Conservation (phyloP, 805 yeast genomes). For the Gaillardinia entomophila region DNA sequence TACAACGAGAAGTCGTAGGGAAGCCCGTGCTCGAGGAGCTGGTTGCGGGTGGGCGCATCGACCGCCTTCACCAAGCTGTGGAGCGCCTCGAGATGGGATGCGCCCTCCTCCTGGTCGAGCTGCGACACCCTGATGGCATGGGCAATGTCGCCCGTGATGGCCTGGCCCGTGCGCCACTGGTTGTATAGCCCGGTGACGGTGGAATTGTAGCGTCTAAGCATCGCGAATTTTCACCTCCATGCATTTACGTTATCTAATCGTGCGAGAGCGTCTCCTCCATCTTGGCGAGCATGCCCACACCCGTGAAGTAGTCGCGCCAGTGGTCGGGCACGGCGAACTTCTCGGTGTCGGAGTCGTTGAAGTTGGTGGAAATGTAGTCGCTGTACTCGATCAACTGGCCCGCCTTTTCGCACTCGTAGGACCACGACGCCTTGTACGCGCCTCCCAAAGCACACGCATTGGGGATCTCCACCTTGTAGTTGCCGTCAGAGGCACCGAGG, state of each 20-base stretch:
- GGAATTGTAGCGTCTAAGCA: neutral
- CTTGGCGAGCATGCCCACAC: slow-evolving; percentile 45
- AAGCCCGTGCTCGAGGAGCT: slow-evolving; percentile 14
- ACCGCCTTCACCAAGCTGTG: neutral
- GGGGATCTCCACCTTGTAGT: slow-evolving; percentile 66
- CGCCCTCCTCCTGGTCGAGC: neutral
- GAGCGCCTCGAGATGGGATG: neutral
- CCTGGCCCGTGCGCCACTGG: neutral
- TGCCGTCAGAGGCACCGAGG: slow-evolving; percentile 60
- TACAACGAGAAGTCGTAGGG: slow-evolving; percentile 22
- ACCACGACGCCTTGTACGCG: slow-evolving; percentile 81
- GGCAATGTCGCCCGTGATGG: neutral
- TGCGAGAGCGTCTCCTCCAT: slow-evolving; percentile 29
- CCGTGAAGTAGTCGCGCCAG: slow-evolving; percentile 48
- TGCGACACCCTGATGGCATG: neutral
- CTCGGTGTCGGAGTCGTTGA: slow-evolving; percentile 34
- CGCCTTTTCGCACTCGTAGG: slow-evolving; percentile 31
- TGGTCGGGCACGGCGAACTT: slow-evolving; percentile 29
- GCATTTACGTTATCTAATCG: neutral
- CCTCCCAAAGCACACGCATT: slow-evolving; percentile 95
- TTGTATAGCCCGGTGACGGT: neutral
- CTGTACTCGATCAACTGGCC: slow-evolving; percentile 38
- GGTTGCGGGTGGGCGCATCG: slow-evolving; percentile 6
- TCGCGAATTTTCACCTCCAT: neutral
- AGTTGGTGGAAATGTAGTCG: slow-evolving; percentile 25